These are phyloP conservation scores for Wallacemonas sp. DNA, from an alignment of 208 protist genomes.

Conservation along the genomic window DNA sequence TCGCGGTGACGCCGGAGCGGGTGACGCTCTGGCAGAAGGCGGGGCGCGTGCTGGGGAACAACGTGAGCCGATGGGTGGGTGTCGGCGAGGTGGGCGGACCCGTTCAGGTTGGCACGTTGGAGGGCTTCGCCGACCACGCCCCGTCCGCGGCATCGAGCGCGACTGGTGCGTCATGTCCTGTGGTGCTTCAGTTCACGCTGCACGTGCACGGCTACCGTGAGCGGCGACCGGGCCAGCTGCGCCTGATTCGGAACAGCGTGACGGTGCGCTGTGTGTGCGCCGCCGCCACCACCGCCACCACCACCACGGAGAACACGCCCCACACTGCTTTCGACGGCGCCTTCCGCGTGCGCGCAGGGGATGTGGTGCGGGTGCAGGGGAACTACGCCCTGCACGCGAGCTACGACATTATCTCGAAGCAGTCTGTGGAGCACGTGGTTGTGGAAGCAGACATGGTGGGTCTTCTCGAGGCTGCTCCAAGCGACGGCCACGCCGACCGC, in stretches of 20 bases:
- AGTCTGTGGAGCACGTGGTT: conserved; percentile 63
- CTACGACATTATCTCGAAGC: conserved; percentile 79
- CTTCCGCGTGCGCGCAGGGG: conserved; percentile 42
- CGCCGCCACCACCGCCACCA: background rate
- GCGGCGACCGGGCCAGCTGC: conserved; percentile 53
- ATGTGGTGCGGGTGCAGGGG: conserved; percentile 62
- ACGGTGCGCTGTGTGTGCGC: conserved; percentile 41
- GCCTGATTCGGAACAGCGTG: conserved; percentile 53
- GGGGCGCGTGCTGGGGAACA: conserved; percentile 31
- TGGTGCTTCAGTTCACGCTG: conserved; percentile 64
- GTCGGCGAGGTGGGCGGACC: conserved; percentile 38
- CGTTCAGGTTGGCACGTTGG: conserved; percentile 29
- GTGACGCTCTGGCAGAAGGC: conserved; percentile 18
- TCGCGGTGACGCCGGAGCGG: conserved; percentile 24
- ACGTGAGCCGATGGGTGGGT: conserved; percentile 27
- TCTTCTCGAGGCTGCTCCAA: conserved; percentile 24
- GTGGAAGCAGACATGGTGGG: conserved; percentile 67
- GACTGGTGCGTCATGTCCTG: background rate
- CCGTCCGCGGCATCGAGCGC: background rate
- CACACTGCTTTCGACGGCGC: background rate
- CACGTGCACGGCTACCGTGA: conserved; percentile 55
- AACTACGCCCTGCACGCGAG: conserved; percentile 69
- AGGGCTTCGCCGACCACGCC: conserved; percentile 4
- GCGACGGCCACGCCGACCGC: background rate
- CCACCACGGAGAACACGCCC: background rate